Base-by-base conservation (phyloP, 1,284 basidiomycete genomes). In the Rhodotorula sp. region DNA sequence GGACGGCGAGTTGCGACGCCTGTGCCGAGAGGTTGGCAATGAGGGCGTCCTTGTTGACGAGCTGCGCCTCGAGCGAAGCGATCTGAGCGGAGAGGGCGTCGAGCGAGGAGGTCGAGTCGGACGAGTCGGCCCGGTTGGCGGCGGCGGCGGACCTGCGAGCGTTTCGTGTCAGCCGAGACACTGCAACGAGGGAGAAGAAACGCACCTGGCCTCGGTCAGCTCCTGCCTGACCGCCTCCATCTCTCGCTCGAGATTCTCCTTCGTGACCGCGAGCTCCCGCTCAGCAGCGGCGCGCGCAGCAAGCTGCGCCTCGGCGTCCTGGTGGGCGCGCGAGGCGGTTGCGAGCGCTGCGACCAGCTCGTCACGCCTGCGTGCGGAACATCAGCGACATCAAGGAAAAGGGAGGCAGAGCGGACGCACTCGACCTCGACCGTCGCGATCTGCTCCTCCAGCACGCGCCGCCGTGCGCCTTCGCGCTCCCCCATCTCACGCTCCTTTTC, bases 41-140 rank as follows among this genome's bases (percentile, higher is more conserved):
- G 29, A 29, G 44, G 32, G 22, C 7, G 29, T 48, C 41, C 58
- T 32, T 66, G 29, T 55, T 46, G 37, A 48, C 50, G 25, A 62
- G 48, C 22, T 54, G 32, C 1, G 61, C 58, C 27, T 64, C 59
- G 63, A 64, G 44, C n/a, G 36, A 29, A 25, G 59, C 58, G 19
- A 61, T 32, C 34, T 46, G 46, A 17, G 27, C 37, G 27, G 48
- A n/a, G 19, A 44, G 51, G 22, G 57, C 32, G 17, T 50, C 37
- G 34, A 48, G 58, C 15, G 57, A 1, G 50, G 37, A 44, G n/a
- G 34, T 27, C 9, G 46, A 37, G 41, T 44, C n/a, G 44, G 54
- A 17, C 19, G 57, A 56, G 21, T 41, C 50, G 41, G 19, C 27
- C n/a, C n/a, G 37, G 9, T 62, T 54, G 29, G 29, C 32, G 17